Evolutionary conservation across 2,329 filamentous ascomycete genomes (phyloP).

Genomic region (Akanthomyces uredinophilus): DNA sequence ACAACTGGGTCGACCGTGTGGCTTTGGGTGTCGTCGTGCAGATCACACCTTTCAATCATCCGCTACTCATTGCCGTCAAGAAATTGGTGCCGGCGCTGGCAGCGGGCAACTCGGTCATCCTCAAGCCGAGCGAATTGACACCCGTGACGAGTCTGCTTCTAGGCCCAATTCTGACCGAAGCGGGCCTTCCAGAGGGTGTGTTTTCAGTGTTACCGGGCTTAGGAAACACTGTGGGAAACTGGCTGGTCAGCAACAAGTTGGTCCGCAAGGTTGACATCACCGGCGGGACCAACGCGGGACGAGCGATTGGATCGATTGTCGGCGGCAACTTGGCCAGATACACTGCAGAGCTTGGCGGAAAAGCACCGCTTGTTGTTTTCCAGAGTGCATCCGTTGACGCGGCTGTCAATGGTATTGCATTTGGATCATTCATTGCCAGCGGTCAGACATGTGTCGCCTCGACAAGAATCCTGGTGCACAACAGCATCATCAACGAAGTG

Average conservation of each 20-base stretch:
- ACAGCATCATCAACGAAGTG: slow-evolving; percentile 60
- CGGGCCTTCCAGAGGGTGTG: slow-evolving; percentile 66
- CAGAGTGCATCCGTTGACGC: slow-evolving; percentile 58
- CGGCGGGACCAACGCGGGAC: slow-evolving; percentile 66
- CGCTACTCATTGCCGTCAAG: slow-evolving; percentile 46
- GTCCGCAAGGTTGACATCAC: slow-evolving; percentile 69
- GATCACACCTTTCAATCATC: slow-evolving; percentile 56
- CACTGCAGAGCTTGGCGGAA: slow-evolving; percentile 67
- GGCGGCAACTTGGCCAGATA: slow-evolving; percentile 63
- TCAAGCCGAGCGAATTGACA: slow-evolving; percentile 60
- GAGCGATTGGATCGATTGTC: slow-evolving; percentile 61
- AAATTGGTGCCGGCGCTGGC: slow-evolving; percentile 52
- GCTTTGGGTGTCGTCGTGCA: slow-evolving; percentile 54
- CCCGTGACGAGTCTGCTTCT: slow-evolving; percentile 57
- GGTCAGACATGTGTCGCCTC: slow-evolving; percentile 62
- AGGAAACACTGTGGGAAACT: slow-evolving; percentile 47
- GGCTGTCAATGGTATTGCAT: slow-evolving; percentile 64
- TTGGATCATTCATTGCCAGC: slow-evolving; percentile 50
- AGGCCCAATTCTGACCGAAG: slow-evolving; percentile 55
- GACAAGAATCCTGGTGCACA: slow-evolving; percentile 70
- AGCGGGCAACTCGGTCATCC: slow-evolving; percentile 53
- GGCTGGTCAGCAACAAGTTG: slow-evolving; percentile 46
- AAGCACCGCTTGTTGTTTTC: slow-evolving; percentile 65
- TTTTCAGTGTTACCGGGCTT: slow-evolving; percentile 57
- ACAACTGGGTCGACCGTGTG: slow-evolving; percentile 50